phyloP scores from a whole-genome alignment of 23 red algal species.

The Pyropia yezoensis region DNA sequence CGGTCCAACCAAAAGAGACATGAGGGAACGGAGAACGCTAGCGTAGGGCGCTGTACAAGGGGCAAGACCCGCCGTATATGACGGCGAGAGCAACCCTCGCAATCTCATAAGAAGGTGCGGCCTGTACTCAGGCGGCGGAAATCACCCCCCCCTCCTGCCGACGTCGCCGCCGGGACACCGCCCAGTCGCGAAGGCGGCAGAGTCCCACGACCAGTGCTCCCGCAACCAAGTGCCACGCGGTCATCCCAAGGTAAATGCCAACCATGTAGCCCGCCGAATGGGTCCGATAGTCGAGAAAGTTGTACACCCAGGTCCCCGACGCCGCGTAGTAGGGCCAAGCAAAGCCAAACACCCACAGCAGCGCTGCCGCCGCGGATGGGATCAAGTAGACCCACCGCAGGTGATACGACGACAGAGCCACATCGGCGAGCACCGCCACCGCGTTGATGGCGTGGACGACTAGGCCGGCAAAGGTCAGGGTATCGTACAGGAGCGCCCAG shows the following conservation, averaged over 20 bases:
- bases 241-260: constrained; percentile 16
- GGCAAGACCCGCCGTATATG: too few species aligned
- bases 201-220: constrained; percentile 16
- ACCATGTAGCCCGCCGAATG: constrained; percentile 21
- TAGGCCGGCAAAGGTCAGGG: not conserved
- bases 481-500: constrained; percentile 38
- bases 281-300: constrained; percentile 17
- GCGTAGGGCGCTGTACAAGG: too few species aligned
- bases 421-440: constrained; percentile 16
- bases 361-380: too few species aligned
- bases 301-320: constrained; percentile 24
- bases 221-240: constrained; percentile 27
- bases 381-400: constrained; percentile 33
- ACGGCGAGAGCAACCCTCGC: too few species aligned
- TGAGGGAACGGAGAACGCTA: too few species aligned
- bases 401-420: constrained; percentile 2
- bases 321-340: constrained; percentile 32
- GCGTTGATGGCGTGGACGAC: constrained; percentile 22
- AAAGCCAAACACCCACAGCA: constrained; percentile 9
- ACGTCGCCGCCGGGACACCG: not conserved
- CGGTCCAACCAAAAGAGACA: too few species aligned
- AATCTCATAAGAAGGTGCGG: too few species aligned
- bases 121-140: too few species aligned
- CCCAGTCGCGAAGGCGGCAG: constrained; percentile 18
- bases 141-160: not conserved